Conservation (phyloP, 2,329 filamentous ascomycete genomes). For the Ceratocystis variospora region DNA sequence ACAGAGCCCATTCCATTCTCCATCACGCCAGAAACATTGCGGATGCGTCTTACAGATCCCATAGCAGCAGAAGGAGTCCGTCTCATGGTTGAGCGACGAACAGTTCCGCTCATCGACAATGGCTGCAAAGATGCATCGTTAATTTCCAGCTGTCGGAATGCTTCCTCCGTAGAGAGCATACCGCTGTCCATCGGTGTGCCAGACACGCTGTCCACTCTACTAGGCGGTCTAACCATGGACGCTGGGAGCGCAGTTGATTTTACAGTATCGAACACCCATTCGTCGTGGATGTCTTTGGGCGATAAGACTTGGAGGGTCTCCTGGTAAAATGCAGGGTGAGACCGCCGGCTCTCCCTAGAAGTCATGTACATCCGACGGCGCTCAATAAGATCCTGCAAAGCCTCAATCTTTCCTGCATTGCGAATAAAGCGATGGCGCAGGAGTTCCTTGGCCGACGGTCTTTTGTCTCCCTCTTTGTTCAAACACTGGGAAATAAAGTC, state of each 20-base stretch:
- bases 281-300: conserved; percentile 57
- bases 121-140: conserved; percentile 47
- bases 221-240: conserved; percentile 3
- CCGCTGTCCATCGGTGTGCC: conserved; percentile 9
- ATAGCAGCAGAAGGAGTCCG: conserved; percentile 14
- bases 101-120: conserved; percentile 40
- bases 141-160: conserved; percentile 45
- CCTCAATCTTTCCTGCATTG: conserved; percentile 74
- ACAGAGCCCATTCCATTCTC: conserved; percentile 16
- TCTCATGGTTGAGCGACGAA: conserved; percentile 42
- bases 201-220: conserved; percentile 3
- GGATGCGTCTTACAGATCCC: conserved; percentile 17
- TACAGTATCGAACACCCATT: conserved; percentile 93
- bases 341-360: conserved; percentile 52
- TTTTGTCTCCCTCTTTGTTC: conserved; percentile 75
- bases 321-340: conserved; percentile 75
- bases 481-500: conserved; percentile 86
- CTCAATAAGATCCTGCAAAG: conserved; percentile 72
- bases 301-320: conserved; percentile 69
- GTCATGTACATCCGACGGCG: conserved; percentile 66
- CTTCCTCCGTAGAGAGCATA: conserved; percentile 37
- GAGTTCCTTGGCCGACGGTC: conserved; percentile 75
- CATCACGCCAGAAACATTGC: conserved; percentile 10
- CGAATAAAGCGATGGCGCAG: conserved; percentile 80
- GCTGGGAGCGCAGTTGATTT: conserved; percentile 44